Evolutionary conservation across 225 moss, liverwort and hornwort species (phyloP), one percentile per base, ranked within the genome.

Genomic region (Antitrichia curtipendula): DNA sequence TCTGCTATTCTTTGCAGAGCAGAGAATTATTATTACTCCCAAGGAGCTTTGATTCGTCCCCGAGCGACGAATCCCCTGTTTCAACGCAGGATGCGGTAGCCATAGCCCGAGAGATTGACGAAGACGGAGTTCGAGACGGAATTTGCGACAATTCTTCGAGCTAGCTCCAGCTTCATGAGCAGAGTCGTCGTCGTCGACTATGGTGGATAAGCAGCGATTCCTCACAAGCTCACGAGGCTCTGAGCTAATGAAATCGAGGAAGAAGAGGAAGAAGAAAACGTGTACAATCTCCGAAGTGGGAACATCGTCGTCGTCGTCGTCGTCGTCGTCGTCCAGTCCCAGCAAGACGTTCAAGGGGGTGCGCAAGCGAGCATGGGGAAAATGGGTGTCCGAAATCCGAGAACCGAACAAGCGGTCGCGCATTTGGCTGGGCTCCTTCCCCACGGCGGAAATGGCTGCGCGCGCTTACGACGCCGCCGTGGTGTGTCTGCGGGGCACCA

Each of bases 341-440:
- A 70, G 84, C 49, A 88, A 91, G 54, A 41, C 82, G 57, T 97
- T 95, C 75, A 88, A 94, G 77, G 96, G 97, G 12, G 97, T 96
- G 90, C 92, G 97, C 68, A 95, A 94, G 95, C 94, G 97, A 32
- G 91, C 96, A 4, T 97, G 97, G 97, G 97, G 97, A 2, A 97
- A 96, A 90, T 96, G 97, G 97, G 97, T 97, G 49, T 97, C 97
- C 13, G 97, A 97, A 86, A 97, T 97, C 88, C 94, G 97, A 38
- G 97, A 97, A 76, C 97, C 97, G 12, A 97, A 97, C 82, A 97
- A 97, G 86, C 70, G 97, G 79, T 96, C 97, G 15, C 94, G 97
- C 78, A 97, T 97, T 60, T 97, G 97, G 97, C 84, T 97, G 61
- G 97, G 97, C 54, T 97, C 97, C 25, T 97, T 97, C 68, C 95